A percentile compares a stretch with the other conserved stretches of the same genome.
These are phyloP conservation scores for Dryas drummondii DNA, from an alignment of 306 rosid species.

Conservation along the genomic window DNA sequence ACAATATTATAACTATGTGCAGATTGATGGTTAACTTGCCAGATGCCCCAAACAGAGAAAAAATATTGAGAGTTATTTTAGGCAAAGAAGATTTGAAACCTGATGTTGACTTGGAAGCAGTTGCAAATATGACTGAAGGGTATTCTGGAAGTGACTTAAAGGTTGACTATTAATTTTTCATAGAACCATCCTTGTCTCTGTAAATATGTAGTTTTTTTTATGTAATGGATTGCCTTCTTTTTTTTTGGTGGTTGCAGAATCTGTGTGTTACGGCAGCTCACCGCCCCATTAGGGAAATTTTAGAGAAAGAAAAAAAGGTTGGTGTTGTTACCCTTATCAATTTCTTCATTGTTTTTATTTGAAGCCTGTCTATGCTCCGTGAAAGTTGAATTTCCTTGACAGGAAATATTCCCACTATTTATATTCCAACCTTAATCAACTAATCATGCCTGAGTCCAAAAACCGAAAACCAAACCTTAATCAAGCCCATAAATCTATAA, in stretches of 20 bases:
- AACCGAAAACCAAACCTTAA: too few species aligned
- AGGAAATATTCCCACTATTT: too few species aligned
- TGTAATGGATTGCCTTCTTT: neutral
- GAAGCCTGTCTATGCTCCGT: too few species aligned
- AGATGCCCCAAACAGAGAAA: conserved; percentile 75
- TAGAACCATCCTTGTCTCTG: neutral
- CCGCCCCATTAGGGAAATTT: conserved; percentile 83
- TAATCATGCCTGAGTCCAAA: too few species aligned
- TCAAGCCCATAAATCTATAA: too few species aligned
- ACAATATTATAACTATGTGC: conserved; percentile 20
- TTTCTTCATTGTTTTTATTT: too few species aligned
- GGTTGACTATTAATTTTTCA: conserved; percentile 39
- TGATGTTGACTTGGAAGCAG: conserved; percentile 72
- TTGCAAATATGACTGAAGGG: conserved; percentile 89
- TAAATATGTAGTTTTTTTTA: neutral
- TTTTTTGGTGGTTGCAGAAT: conserved; percentile 64
- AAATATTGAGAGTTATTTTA: conserved; percentile 73
- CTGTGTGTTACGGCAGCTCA: conserved; percentile 89
- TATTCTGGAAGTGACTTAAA: conserved; percentile 96
- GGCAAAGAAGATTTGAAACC: conserved; percentile 83
- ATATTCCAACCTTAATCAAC: too few species aligned
- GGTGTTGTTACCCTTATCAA: conserved; percentile 3
- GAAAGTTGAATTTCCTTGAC: too few species aligned
- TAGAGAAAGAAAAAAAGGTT: conserved; percentile 92
- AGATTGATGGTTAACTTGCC: conserved; percentile 98